Evolutionary conservation across 2,329 filamentous ascomycete genomes (phyloP).

Genomic region (Acarospora socialis): DNA sequence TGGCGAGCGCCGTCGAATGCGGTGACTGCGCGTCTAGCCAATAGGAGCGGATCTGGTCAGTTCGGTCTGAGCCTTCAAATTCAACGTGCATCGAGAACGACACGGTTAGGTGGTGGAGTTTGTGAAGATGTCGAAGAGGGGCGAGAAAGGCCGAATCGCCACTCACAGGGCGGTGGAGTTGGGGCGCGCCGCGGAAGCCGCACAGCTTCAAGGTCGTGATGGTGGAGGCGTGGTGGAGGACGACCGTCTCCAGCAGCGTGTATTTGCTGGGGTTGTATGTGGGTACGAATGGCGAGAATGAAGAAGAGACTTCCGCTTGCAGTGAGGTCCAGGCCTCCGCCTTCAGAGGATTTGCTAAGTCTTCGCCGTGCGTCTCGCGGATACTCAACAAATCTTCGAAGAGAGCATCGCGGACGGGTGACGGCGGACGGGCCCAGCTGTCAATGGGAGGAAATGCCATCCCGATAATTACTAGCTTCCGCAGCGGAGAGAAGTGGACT

Average conservation of each 20-base stretch:
- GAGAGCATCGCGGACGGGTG: too few species aligned
- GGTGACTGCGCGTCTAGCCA: not conserved
- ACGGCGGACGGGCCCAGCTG: too few species aligned
- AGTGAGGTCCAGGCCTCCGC: not conserved
- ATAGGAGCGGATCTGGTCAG: not conserved
- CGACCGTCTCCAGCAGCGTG: not conserved
- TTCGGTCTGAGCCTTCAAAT: not conserved
- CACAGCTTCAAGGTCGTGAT: not conserved
- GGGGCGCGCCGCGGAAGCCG: not conserved
- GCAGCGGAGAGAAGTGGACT: slow-evolving; percentile 1
- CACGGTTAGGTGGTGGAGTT: not conserved
- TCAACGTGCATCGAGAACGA: not conserved
- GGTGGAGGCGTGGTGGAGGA: not conserved
- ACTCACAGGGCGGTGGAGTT: not conserved
- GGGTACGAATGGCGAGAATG: not conserved
- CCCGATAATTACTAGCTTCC: slow-evolving; percentile 4
- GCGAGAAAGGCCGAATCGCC: not conserved
- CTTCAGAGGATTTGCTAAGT: not conserved
- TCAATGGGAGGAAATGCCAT: not conserved
- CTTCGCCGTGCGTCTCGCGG: too few species aligned
- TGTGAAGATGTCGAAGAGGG: not conserved
- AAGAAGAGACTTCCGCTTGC: not conserved
- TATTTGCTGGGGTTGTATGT: not conserved
- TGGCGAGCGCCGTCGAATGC: not conserved
- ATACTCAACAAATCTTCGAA: too few species aligned